Conservation (phyloP, 2,329 filamentous ascomycete species). For the Cytospora leucostoma region DNA sequence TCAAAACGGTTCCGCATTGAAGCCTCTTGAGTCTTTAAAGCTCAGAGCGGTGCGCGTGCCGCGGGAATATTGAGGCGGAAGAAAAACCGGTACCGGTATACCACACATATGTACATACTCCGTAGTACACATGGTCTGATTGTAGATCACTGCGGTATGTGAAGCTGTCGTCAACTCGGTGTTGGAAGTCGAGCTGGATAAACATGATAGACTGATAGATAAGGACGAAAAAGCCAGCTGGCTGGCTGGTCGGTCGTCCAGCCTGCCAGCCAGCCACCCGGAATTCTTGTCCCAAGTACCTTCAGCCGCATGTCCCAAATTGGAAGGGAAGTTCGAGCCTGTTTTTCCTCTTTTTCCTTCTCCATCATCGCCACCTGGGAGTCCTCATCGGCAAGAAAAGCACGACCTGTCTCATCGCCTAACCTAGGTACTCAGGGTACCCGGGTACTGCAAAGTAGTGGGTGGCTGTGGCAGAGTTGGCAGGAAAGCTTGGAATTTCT, state of each 20-base stretch:
- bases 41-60: too few species aligned
- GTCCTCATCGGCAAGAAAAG: background rate
- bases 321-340: background rate
- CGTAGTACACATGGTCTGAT: too few species aligned
- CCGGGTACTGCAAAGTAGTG: too few species aligned
- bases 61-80: too few species aligned
- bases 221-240: background rate
- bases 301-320: background rate
- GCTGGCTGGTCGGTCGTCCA: background rate
- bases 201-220: background rate
- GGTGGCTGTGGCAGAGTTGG: too few species aligned
- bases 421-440: too few species aligned
- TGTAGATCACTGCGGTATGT: background rate
- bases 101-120: too few species aligned
- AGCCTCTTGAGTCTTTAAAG: too few species aligned
- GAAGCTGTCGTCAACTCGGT: background rate
- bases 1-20: too few species aligned
- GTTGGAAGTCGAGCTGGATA: background rate
- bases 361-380: background rate
- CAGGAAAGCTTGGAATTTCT: background rate
- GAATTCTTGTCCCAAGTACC: background rate
- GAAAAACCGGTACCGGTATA: too few species aligned
- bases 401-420: background rate
- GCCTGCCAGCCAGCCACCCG: background rate
- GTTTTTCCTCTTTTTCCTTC: too few species aligned